Evolutionary conservation across 805 yeast species (phyloP), one percentile per base, ranked within the genome.

Genomic region (Candida nonsorbophila): DNA sequence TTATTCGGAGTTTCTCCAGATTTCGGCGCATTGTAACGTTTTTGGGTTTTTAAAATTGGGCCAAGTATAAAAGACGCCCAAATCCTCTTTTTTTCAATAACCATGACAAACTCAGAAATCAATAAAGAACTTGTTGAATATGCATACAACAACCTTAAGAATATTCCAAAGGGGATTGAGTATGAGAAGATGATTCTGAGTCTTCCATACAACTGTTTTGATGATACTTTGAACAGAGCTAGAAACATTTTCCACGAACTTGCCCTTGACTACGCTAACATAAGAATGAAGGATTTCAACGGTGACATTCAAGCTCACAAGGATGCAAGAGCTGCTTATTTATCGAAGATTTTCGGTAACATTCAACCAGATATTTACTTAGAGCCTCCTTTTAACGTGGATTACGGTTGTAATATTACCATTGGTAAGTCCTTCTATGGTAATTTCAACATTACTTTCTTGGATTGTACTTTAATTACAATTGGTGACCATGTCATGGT

Each of bases 331-430:
- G 37, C 29, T 15, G 54, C 47, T 11, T 49, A 49, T 37, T 45
- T 75, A 15, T 36, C 38, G 9, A 47, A 46, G 12, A 49, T 78
- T 12, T 62, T 80, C 27, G 86, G 86, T 8, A 50, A 52, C 21
- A 44, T 61, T 14, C 74, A 71, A 25, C 39, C 55, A 7, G 52
- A 56, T 28, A 35, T 50, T 9, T 61, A 51, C 36, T 46, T 77
- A 20, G 84, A 79, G 51, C 67, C 78, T 2, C 85, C 85, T 5
- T 68, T 74, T 42, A 58, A 38, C 36, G 72, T 77, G 23, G 88
- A 82, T 49, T 81, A 79, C 44, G 90, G 88, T 0, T 70, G 61
- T 49, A 82, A 81, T 51, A 57, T 71, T 20, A 50, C 47, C 10
- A 39, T 79, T 11, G 88, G 86, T 2, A 69, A 76, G 33, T 49